Evolutionary conservation across 768 basidiomycete species (phyloP), one percentile per base, ranked within the genome.

Genomic region (Dacryopinax primogenitus): DNA sequence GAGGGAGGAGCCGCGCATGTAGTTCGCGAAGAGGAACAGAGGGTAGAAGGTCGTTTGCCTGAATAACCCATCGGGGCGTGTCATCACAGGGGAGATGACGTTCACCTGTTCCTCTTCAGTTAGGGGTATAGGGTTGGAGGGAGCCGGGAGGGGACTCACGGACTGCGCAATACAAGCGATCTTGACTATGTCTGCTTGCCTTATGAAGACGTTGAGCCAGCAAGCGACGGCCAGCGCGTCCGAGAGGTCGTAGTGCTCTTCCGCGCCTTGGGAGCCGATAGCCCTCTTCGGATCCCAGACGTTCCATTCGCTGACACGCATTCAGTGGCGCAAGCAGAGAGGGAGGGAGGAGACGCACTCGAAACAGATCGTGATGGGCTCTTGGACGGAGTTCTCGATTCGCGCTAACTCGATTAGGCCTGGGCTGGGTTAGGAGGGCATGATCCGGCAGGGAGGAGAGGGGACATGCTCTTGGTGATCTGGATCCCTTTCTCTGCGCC

Each of bases 81-180:
- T 83, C 72, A 74, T 74, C 18, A 76, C 36, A 0, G 75, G 75
- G 1, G 75, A 71, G 62, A 83, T 81, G 28, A 78, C 76, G 74
- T 77, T 39, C 1, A 63, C 41, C 33, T 37, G 23, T 47, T 28
- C 12, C 12, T 9, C 39, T 32, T 13, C 26, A 30, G 33, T 64
- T 33, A 16, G 30, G 18, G 26, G 28, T 26, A 13, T 12, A 63
- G 4, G 6, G 47, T 9, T 21, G 64, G 63, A 13, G 13, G 78
- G 79, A 13, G 80, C 78, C 4, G 78, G 81, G 28, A 80, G 79
- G 45, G 81, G 79, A 58, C 62, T 3, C 45, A 76, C 80, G 63
- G 72, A 80, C 77, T 85, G 84, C 2, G 84, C 83, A 47, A 84
- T 79, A 69, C 83, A 84, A 1, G 83, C 83, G 61, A 84, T 82